phyloP scores from a whole-genome alignment of 2,329 filamentous ascomycete species.

The Didymella glomerata region DNA sequence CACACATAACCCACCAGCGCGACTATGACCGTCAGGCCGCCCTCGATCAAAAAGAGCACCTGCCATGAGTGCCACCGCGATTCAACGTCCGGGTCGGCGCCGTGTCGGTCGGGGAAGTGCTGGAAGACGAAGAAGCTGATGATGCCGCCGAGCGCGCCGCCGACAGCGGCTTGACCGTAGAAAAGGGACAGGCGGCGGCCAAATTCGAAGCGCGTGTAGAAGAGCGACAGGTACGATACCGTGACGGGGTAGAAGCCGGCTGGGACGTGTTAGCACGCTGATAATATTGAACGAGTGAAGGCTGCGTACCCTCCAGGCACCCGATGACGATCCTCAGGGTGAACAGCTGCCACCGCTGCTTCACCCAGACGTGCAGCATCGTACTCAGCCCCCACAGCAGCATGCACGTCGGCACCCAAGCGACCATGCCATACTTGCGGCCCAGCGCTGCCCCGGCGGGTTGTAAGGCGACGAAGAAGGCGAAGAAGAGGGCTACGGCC shows the following conservation, averaged over 20 bases:
- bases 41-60: conserved; percentile 61
- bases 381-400: conserved; percentile 62
- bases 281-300: no score
- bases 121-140: conserved; percentile 62
- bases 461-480: conserved; percentile 66
- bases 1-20: conserved; percentile 60
- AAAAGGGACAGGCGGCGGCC: conserved; percentile 63
- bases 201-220: conserved; percentile 67
- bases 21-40: conserved; percentile 56
- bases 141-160: conserved; percentile 65
- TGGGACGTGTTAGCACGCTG: conserved; percentile 19
- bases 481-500: conserved; percentile 66
- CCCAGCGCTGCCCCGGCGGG: conserved; percentile 66
- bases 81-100: conserved; percentile 14
- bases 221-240: conserved; percentile 66
- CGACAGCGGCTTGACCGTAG: conserved; percentile 65
- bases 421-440: conserved; percentile 62
- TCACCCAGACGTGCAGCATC: conserved; percentile 58
- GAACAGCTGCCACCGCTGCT: conserved; percentile 58
- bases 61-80: conserved; percentile 59
- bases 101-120: conserved; percentile 43
- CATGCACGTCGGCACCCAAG: conserved; percentile 68
- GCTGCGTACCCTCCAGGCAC: conserved; percentile 53
- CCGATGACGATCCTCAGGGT: conserved; percentile 57
- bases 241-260: conserved; percentile 68